phyloP scores from a whole-genome alignment of 2,329 filamentous ascomycete genomes.

The Colletotrichum gigasporum region DNA sequence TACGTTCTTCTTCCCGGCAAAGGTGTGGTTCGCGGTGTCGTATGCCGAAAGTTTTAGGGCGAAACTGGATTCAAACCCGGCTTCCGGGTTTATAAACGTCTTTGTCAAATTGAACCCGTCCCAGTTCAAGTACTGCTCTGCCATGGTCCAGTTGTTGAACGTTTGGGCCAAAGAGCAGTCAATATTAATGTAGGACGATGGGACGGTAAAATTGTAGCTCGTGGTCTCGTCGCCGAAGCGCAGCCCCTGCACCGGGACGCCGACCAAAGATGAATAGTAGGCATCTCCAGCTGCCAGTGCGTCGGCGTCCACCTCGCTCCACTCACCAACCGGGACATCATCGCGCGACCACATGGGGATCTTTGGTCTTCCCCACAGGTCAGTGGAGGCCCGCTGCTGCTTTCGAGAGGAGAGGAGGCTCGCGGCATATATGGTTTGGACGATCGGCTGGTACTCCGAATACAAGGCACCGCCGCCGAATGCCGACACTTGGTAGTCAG shows the following conservation, averaged over 20 bases:
- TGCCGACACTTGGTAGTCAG: not conserved
- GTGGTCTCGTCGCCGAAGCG: not conserved
- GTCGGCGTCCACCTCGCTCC: not conserved
- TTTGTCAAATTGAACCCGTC: too few species aligned
- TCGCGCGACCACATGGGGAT: not conserved
- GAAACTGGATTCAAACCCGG: too few species aligned
- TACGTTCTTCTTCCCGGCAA: too few species aligned
- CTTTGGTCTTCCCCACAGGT: conserved; percentile 4
- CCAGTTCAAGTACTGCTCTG: too few species aligned
- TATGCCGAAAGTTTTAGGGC: too few species aligned
- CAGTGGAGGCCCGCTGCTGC: not conserved
- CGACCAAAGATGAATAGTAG: not conserved
- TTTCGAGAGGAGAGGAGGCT: not conserved
- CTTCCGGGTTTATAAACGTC: too few species aligned
- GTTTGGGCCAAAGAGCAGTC: too few species aligned
- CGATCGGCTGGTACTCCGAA: not conserved
- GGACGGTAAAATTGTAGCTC: not conserved
- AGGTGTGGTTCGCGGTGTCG: too few species aligned
- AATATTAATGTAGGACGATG: not conserved
- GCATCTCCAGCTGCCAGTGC: not conserved
- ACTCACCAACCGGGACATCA: not conserved
- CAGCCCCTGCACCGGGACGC: not conserved
- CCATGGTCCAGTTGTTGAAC: too few species aligned
- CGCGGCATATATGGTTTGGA: not conserved
- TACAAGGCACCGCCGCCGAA: not conserved